Base-by-base conservation (phyloP, 352 stramenopile genomes). In the Vaucheria bursata region DNA sequence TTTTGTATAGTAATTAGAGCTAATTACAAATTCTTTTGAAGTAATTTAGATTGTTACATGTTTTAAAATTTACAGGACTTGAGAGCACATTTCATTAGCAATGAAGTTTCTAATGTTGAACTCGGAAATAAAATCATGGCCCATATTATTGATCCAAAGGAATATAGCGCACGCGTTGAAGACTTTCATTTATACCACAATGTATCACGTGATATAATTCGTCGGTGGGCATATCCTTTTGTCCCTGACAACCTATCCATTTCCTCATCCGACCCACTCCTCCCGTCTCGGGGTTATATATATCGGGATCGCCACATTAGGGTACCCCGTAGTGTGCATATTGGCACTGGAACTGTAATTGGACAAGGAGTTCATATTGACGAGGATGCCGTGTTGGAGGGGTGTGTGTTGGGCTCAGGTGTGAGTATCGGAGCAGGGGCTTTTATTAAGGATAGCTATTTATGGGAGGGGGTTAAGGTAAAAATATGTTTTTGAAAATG, bases 21-120 rank as follows among this genome's bases (percentile, higher is more conserved):
- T n/a, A n/a, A n/a, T n/a, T n/a, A n/a, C n/a, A n/a, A n/a, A n/a
- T n/a, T n/a, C n/a, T n/a, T n/a, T n/a, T n/a, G n/a, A n/a, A n/a
- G n/a, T n/a, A n/a, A n/a, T n/a, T n/a, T n/a, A n/a, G n/a, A n/a
- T n/a, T n/a, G n/a, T n/a, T n/a, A n/a, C n/a, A n/a, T n/a, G n/a
- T n/a, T n/a, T n/a, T n/a, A n/a, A 12, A 50, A 12, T 49, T 2
- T 29, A 18, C 45, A 83, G 73, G 90, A 98, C 67, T 87, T 98
- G 76, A 86, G 94, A 31, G 81, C 85, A 0, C 91, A 98, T 80
- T 99, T 98, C 86, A 88, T 98, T 68, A 87, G 92, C 50, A 97
- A 98, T 79, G 95, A 96, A 78, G 95, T 97, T 50, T 92, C 95
- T 38, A 98, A 99, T 87, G 94, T 96, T 83, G 95, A 98, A 75